Evolutionary conservation across 2,329 filamentous ascomycete species (phyloP).

Genomic region (Pseudocercospora musae): DNA sequence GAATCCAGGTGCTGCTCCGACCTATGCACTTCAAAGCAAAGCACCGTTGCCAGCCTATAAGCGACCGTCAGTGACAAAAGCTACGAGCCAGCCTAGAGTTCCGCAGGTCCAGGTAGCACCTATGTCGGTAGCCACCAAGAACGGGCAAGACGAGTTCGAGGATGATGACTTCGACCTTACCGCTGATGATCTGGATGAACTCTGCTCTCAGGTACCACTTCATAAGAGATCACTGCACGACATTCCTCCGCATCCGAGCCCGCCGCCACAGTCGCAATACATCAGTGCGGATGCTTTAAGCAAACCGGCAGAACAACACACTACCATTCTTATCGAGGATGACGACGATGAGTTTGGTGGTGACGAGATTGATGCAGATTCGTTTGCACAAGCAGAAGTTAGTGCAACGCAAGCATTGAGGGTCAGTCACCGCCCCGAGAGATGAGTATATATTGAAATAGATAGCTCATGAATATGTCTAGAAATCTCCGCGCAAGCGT

Average conservation of each 20-base stretch:
- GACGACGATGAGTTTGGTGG: constrained; percentile 67
- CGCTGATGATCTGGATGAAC: constrained; percentile 56
- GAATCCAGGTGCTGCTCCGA: constrained; percentile 22
- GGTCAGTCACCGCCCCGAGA: constrained; percentile 35
- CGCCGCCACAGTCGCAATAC: constrained; percentile 17
- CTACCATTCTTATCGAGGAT: constrained; percentile 14
- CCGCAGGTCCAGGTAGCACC: constrained; percentile 10
- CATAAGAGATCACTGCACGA: constrained; percentile 46
- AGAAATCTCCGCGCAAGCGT: constrained; percentile 27
- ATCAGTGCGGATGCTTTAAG: background rate
- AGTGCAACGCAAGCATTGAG: constrained; percentile 66
- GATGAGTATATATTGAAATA: constrained; percentile 25
- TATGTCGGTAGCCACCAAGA: constrained; percentile 13
- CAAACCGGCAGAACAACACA: background rate
- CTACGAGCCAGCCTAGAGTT: constrained; percentile 21
- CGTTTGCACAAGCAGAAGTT: constrained; percentile 63
- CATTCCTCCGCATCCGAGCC: constrained; percentile 34
- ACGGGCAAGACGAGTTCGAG: constrained; percentile 44
- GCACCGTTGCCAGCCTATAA: constrained; percentile 34
- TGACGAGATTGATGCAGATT: constrained; percentile 68
- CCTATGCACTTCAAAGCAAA: constrained; percentile 33
- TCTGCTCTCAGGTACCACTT: constrained; percentile 45
- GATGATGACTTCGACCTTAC: constrained; percentile 49
- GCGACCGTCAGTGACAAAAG: constrained; percentile 29
- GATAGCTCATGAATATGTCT: constrained; percentile 35